Evolutionary conservation across 768 basidiomycete species (phyloP).

Genomic region (Rhodocollybia butyracea): DNA sequence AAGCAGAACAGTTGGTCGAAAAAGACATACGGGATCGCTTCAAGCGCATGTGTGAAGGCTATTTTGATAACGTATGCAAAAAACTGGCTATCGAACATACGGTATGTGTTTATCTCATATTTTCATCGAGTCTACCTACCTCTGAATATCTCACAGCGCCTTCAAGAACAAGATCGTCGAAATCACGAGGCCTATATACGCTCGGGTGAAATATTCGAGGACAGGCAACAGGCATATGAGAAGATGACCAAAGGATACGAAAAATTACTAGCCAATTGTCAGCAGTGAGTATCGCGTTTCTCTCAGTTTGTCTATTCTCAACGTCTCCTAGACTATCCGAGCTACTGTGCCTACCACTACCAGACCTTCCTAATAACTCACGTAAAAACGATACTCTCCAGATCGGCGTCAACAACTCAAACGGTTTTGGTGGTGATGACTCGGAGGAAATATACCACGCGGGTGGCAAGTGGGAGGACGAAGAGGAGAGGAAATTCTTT

Average conservation of each 20-base stretch:
- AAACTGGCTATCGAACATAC: conserved; percentile 91
- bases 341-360: conserved; percentile 78
- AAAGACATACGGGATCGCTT: conserved; percentile 85
- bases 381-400: conserved; percentile 81
- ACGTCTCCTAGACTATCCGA: conserved; percentile 71
- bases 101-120: conserved; percentile 36
- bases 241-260: conserved; percentile 98
- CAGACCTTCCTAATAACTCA: conserved; percentile 76
- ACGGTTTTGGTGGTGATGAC: conserved; percentile 41
- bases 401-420: conserved; percentile 52
- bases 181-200: conserved; percentile 99
- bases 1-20: conserved; percentile 46
- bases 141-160: conserved; percentile 47
- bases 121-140: background rate
- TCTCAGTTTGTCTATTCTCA: conserved; percentile 9
- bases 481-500: conserved; percentile 91
- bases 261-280: conserved; percentile 83
- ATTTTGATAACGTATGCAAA: conserved; percentile 89
- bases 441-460: conserved; percentile 52
- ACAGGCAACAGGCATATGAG: conserved; percentile 97
- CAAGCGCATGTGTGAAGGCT: conserved; percentile 89
- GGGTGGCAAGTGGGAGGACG: conserved; percentile 96
- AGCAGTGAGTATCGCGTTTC: conserved; percentile 57
- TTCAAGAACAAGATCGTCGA: conserved; percentile 94
- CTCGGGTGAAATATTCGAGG: conserved; percentile 98